These are phyloP conservation scores for Drosera spatulata DNA, from an alignment of 179 eudicot species.

Conservation along the genomic window DNA sequence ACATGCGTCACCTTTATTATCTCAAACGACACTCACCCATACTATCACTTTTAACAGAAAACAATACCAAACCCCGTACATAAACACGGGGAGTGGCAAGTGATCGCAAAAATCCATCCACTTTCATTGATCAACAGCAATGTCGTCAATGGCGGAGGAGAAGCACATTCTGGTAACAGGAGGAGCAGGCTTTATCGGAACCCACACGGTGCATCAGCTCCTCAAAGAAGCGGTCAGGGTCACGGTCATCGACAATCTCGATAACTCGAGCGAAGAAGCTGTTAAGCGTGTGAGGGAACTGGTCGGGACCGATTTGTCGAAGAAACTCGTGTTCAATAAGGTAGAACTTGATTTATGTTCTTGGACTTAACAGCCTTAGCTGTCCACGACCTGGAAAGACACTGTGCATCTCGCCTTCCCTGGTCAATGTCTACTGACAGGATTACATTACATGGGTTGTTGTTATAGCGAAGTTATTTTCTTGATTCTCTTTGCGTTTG, in stretches of 20 bases:
- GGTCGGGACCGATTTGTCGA: slow-evolving; percentile 45
- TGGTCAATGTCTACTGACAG: too few relatives aligned
- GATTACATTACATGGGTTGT: not conserved
- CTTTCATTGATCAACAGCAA: too few relatives aligned
- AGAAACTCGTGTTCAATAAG: slow-evolving; percentile 49
- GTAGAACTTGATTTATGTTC: slow-evolving; percentile 12
- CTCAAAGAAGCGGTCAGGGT: slow-evolving; percentile 58
- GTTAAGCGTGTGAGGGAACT: slow-evolving; percentile 36
- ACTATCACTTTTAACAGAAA: too few relatives aligned
- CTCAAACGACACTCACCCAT: too few relatives aligned
- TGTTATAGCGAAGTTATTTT: not conserved
- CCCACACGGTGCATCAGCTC: slow-evolving; percentile 65
- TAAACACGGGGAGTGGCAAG: too few relatives aligned
- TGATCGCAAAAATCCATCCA: too few relatives aligned
- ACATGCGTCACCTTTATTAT: too few relatives aligned
- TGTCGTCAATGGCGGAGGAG: slow-evolving; percentile 2
- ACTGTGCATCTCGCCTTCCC: too few relatives aligned
- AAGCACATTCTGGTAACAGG: slow-evolving; percentile 72
- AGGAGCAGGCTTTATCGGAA: slow-evolving; percentile 85
- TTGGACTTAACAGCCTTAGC: too few relatives aligned
- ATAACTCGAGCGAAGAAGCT: slow-evolving; percentile 65
- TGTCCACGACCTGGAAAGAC: too few relatives aligned
- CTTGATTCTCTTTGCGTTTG: not conserved
- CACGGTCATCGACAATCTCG: slow-evolving; percentile 60
- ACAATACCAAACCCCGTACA: too few relatives aligned